These are phyloP conservation scores for Clathrus columnatus DNA, from an alignment of 768 basidiomycete species.

Conservation along the genomic window DNA sequence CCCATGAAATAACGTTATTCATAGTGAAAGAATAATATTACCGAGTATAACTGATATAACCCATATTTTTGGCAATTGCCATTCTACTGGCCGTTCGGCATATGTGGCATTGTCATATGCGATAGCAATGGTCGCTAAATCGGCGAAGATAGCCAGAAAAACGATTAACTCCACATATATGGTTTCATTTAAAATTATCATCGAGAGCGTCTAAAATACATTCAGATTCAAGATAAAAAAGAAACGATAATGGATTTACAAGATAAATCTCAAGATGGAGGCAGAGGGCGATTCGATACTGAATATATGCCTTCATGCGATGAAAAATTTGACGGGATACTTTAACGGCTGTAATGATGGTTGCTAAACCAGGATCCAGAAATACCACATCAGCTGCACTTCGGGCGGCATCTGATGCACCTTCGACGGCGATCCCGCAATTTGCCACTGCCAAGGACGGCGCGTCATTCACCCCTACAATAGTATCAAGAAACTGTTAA, in stretches of 20 bases:
- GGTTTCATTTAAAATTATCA: slow-evolving; percentile 37
- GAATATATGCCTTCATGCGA: slow-evolving; percentile 34
- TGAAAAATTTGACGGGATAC: slow-evolving; percentile 43
- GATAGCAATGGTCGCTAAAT: slow-evolving; percentile 41
- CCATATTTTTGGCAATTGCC: slow-evolving; percentile 43
- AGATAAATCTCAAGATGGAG: slow-evolving; percentile 40
- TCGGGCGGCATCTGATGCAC: slow-evolving; percentile 34
- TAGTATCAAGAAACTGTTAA: neutral
- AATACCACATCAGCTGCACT: slow-evolving; percentile 38
- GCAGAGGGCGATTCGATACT: slow-evolving; percentile 40
- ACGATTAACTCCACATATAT: slow-evolving; percentile 41
- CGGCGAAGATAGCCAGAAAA: slow-evolving; percentile 36
- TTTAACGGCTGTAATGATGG: slow-evolving; percentile 38
- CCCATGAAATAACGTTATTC: neutral
- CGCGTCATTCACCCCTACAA: slow-evolving; percentile 10
- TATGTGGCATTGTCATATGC: slow-evolving; percentile 38
- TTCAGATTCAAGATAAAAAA: neutral
- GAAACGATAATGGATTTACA: slow-evolving; percentile 6
- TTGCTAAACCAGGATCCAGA: slow-evolving; percentile 32
- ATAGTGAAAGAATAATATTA: slow-evolving; percentile 9
- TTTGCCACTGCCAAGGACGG: slow-evolving; percentile 17
- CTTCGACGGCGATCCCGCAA: slow-evolving; percentile 35
- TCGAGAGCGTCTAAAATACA: slow-evolving; percentile 27
- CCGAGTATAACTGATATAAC: slow-evolving; percentile 35
- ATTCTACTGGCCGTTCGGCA: slow-evolving; percentile 34